Conservation (phyloP, 106 monocot species). For the Dendrobium officinale region DNA sequence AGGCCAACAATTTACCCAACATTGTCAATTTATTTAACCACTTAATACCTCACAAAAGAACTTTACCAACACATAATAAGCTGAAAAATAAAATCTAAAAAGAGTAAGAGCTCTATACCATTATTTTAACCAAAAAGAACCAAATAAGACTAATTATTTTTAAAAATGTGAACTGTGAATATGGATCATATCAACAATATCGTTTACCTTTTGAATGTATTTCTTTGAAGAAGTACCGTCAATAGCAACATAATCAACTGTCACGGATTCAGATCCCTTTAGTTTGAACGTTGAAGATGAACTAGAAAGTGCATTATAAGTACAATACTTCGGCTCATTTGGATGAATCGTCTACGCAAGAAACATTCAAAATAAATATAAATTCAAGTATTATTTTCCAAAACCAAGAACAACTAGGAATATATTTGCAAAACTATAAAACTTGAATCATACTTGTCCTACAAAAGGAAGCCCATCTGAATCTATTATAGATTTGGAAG, state of each 20-base stretch:
- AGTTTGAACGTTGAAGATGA: constrained; percentile 21
- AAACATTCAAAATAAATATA: neutral
- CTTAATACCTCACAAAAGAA: neutral
- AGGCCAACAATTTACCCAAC: neutral
- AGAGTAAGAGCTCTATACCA: neutral
- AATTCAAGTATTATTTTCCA: neutral
- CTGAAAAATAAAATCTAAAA: neutral
- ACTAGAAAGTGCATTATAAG: constrained; percentile 50
- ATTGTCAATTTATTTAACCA: neutral
- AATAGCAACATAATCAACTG: constrained; percentile 79
- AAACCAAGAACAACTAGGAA: neutral
- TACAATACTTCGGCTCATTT: constrained; percentile 49
- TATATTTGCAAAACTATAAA: neutral
- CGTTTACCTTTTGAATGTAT: constrained; percentile 59
- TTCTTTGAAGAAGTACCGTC: constrained; percentile 48
- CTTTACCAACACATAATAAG: neutral
- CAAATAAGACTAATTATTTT: neutral
- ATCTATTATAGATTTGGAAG: constrained; percentile 36
- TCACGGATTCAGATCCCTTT: constrained; percentile 71
- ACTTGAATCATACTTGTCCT: constrained; percentile 57
- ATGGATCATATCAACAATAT: neutral
- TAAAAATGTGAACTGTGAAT: neutral
- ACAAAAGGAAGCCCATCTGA: constrained; percentile 89
- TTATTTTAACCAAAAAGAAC: neutral
- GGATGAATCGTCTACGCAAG: constrained; percentile 54